Evolutionary conservation across 2,329 filamentous ascomycete genomes (phyloP).

Genomic region (Decorospora gaudefroyi): DNA sequence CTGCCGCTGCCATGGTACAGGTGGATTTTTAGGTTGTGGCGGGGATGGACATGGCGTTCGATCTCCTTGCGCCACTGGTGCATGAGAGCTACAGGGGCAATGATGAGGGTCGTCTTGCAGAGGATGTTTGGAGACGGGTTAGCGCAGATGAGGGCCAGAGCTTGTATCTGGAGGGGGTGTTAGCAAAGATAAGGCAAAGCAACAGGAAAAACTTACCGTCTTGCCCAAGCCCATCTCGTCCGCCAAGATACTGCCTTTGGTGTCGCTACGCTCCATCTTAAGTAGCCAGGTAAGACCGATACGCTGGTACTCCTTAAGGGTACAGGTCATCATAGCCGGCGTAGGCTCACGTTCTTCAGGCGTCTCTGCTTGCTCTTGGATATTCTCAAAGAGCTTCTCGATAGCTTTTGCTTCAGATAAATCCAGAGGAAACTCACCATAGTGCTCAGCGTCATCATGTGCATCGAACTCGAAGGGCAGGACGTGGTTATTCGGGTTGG

Average conservation of each 20-base stretch:
- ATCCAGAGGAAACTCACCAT: conserved; percentile 20
- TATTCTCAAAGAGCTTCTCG: conserved; percentile 40
- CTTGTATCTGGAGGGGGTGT: conserved; percentile 55
- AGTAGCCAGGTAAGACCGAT: conserved; percentile 77
- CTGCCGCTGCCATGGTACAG: conserved; percentile 68
- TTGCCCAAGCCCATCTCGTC: conserved; percentile 76
- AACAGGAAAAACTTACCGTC: conserved; percentile 59
- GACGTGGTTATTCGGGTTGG: not conserved
- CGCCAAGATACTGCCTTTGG: conserved; percentile 72
- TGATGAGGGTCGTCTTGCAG: conserved; percentile 76
- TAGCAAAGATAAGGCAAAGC: not conserved
- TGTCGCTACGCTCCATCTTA: conserved; percentile 69
- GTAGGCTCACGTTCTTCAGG: conserved; percentile 67
- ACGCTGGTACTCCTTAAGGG: conserved; percentile 81
- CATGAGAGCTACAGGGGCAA: conserved; percentile 78
- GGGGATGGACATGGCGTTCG: conserved; percentile 65
- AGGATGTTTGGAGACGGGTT: conserved; percentile 63
- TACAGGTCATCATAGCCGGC: conserved; percentile 68
- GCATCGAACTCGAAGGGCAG: conserved; percentile 1
- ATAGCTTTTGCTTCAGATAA: conserved; percentile 29
- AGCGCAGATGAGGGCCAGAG: conserved; percentile 74
- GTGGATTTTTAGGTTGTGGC: conserved; percentile 65
- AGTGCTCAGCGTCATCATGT: conserved; percentile 22
- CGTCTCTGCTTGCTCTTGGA: conserved; percentile 40
- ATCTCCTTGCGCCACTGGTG: conserved; percentile 87